Evolutionary conservation across 2,329 filamentous ascomycete species (phyloP).

Genomic region (Fusarium vanettenii): DNA sequence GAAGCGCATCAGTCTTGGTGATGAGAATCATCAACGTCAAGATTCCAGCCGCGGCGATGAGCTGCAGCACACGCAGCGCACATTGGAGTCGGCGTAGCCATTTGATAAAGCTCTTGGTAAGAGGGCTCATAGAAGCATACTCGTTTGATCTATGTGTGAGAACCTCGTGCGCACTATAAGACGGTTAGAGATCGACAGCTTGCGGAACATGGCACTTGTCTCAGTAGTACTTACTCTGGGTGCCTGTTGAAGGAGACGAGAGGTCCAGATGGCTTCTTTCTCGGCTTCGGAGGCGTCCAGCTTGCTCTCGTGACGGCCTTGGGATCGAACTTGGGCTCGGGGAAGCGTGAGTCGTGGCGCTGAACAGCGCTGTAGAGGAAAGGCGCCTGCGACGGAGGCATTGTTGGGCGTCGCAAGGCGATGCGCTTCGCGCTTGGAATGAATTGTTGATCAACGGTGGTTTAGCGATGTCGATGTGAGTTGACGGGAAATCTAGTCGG

Average conservation of each 20-base stretch:
- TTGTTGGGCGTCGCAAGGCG: constrained; percentile 26
- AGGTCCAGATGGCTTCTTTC: constrained; percentile 77
- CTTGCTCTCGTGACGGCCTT: constrained; percentile 87
- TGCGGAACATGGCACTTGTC: constrained; percentile 9
- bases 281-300: constrained; percentile 71
- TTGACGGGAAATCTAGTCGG: constrained; percentile 3
- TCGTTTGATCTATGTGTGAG: constrained; percentile 71
- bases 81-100: constrained; percentile 77
- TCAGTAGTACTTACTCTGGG: constrained; percentile 74
- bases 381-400: constrained; percentile 59
- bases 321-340: constrained; percentile 78
- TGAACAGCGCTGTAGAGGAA: constrained; percentile 76
- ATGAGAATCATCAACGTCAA: constrained; percentile 83
- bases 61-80: constrained; percentile 71
- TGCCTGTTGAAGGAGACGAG: constrained; percentile 86
- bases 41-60: constrained; percentile 77
- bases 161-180: constrained; percentile 68
- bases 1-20: constrained; percentile 70
- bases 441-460: constrained; percentile 6
- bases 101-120: constrained; percentile 78
- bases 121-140: constrained; percentile 74
- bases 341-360: constrained; percentile 64
- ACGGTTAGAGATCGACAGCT: neutral
- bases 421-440: constrained; percentile 20
- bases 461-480: constrained; percentile 23